A percentile compares a stretch with the other conserved stretches of the same genome.
Evolutionary conservation across 2,329 filamentous ascomycete species (phyloP).

Genomic region (Paraphoma chrysanthemicola): DNA sequence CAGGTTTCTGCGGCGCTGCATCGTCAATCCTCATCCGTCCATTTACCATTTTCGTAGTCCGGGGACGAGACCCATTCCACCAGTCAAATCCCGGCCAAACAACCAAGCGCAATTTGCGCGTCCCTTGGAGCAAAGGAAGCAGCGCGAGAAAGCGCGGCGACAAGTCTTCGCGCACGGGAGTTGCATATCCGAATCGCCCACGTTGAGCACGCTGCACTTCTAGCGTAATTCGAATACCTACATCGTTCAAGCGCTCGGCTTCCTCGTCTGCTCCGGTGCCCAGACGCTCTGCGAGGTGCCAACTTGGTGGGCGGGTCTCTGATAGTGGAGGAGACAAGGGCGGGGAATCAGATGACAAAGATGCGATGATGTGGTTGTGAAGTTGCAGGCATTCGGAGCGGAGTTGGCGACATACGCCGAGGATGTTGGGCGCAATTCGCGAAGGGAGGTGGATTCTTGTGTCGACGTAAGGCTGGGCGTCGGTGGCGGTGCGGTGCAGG

Average conservation of each 20-base stretch:
- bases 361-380: slow-evolving; percentile 18
- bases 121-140: slow-evolving; percentile 23
- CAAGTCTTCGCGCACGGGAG: slow-evolving; percentile 24
- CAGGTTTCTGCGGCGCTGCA: slow-evolving; percentile 7
- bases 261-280: slow-evolving; percentile 23
- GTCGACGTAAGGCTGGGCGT: slow-evolving; percentile 26
- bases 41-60: slow-evolving; percentile 6
- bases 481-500: slow-evolving; percentile 13
- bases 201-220: slow-evolving; percentile 27
- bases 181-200: slow-evolving; percentile 23
- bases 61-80: slow-evolving; percentile 24
- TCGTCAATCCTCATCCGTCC: slow-evolving; percentile 6
- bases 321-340: neutral
- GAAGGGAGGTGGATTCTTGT: slow-evolving; percentile 36
- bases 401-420: slow-evolving; percentile 34
- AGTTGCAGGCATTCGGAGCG: slow-evolving; percentile 32
- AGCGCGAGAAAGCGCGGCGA: slow-evolving; percentile 38
- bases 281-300: slow-evolving; percentile 14
- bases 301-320: slow-evolving; percentile 3
- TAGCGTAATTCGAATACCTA: slow-evolving; percentile 32
- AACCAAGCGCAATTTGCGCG: slow-evolving; percentile 27
- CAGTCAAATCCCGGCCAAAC: slow-evolving; percentile 38
- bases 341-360: neutral
- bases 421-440: slow-evolving; percentile 23
- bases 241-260: slow-evolving; percentile 28